Evolutionary conservation across 2,329 filamentous ascomycete species (phyloP), one percentile per base, ranked within the genome.

Genomic region (Scleromitrula shiraiana): DNA sequence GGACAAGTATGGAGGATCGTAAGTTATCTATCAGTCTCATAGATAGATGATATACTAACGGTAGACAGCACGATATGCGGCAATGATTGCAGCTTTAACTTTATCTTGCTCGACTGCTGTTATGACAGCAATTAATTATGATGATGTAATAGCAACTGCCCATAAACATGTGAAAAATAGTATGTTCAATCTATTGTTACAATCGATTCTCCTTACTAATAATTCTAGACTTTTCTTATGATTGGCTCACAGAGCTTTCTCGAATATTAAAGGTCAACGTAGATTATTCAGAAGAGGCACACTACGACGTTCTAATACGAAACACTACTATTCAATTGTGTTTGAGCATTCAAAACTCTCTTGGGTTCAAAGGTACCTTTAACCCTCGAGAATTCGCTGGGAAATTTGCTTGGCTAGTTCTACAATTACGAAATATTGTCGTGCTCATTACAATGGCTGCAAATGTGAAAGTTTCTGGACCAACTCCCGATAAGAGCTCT

Each of bases 201-300:
- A 32, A n/a, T 32, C 7, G 4, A 43, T 3, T 23, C 8, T 14
- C 30, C 41, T 46, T 32, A 26, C 46, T 42, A 51, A 53, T 5
- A n/a, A 14, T 9, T 46, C 46, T 58, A 82, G 77, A 75, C 42
- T 80, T 85, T 54, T 70, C 79, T 45, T 71, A 74, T 35, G 73
- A 81, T 50, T 81, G 82, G 71, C 69, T 86, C 44, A 74, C 71
- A 33, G 82, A 86, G 54, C 70, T 89, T 10, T 80, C 87, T 44
- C 74, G 78, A 33, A 78, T 85, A 49, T 70, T 90, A 43, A 83
- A 82, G 53, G 74, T 87, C 24, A 80, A 82, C 41, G 78, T 90
- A 40, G 91, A 97, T 67, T 94, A 90, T 61, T 85, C 88, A 0
- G 77, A 86, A 41, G 87, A 95, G 51, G 70, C 78, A 2, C 76